Conservation (phyloP, 352 stramenopile genomes). For the Pythium aquatile region DNA sequence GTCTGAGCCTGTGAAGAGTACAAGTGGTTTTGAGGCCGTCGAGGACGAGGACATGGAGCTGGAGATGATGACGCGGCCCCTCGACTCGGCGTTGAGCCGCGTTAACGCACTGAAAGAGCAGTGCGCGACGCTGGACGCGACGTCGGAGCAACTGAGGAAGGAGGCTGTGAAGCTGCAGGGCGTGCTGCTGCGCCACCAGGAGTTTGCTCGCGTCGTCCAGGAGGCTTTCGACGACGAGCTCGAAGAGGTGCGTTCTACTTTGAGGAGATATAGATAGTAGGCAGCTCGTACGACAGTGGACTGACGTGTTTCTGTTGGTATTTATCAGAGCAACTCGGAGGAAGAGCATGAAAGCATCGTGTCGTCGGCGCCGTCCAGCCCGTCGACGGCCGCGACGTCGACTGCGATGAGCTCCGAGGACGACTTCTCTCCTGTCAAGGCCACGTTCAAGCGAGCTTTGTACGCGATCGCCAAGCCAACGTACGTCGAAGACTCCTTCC, state of each 20-base stretch:
- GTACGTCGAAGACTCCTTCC: slow-evolving; percentile 26
- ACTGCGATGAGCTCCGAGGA: slow-evolving; percentile 24
- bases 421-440: slow-evolving; percentile 36
- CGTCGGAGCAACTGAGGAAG: slow-evolving; percentile 41
- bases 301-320: slow-evolving; percentile 16
- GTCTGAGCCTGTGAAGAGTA: not conserved
- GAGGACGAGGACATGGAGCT: not conserved
- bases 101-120: slow-evolving; percentile 35
- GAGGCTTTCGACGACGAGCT: slow-evolving; percentile 44
- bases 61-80: not conserved
- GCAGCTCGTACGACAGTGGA: not conserved
- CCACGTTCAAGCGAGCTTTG: slow-evolving; percentile 16
- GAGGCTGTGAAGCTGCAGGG: slow-evolving; percentile 41
- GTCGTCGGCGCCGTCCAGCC: slow-evolving; percentile 14
- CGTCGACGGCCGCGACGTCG: slow-evolving; percentile 30
- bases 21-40: not conserved
- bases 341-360: slow-evolving; percentile 25
- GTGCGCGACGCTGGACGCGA: slow-evolving; percentile 36
- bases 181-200: slow-evolving; percentile 24
- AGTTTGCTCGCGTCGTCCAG: slow-evolving; percentile 38
- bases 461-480: slow-evolving; percentile 29
- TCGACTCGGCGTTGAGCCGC: not conserved
- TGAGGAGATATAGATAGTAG: slow-evolving; percentile 14
- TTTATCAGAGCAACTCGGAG: slow-evolving; percentile 13
- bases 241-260: slow-evolving; percentile 23